Base-by-base conservation (phyloP, 1,139 yeast genomes). In the Zygotorulaspora mrakii region DNA sequence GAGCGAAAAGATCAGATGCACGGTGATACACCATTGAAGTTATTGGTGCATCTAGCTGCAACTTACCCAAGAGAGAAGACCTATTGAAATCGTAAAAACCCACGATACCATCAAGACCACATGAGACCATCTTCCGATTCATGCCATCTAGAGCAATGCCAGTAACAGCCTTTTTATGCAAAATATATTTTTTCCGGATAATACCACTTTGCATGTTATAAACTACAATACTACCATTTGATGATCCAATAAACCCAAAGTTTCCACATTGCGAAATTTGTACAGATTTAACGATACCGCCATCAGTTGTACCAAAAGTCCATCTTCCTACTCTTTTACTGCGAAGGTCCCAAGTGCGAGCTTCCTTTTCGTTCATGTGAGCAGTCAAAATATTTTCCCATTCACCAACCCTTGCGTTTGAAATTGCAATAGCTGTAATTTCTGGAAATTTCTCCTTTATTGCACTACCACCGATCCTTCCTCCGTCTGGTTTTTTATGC, bases 371-470 rank as follows among this genome's bases (percentile, higher is more conserved):
- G 46, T 82, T 88, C 55, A 82, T 82, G 62, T 94, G 98, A 0
- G 87, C 94, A 22, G 98, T 88, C n/a, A 94, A 61, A 39, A 94
- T 72, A 55, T 88, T 88, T 57, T 88, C 98, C 98, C 98, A 94
- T 42, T 91, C 94, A 22, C 91, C 91, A 54, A 79, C 82, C 57
- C 94, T 77, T 21, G 86, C 76, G 44, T 77, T 79, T 46, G 85
- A 85, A 48, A 84, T 80, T 1, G 95, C 81, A 48, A 91, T 71
- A 29, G 77, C 71, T 2, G 77, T 69, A 44, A 89, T 79, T 50
- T 87, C 94, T 1, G 95, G 83, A 55, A 86, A 81, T 56, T 84
- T 86, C 41, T 61, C 65, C 52, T 64, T 59, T 42, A 62, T 58
- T 3, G 67, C 61, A 32, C 71, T 67, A 6, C 89, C 94, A 2